These are phyloP conservation scores for Colletotrichum endophyticum DNA, from an alignment of 2,329 filamentous ascomycete species.

Conservation along the genomic window DNA sequence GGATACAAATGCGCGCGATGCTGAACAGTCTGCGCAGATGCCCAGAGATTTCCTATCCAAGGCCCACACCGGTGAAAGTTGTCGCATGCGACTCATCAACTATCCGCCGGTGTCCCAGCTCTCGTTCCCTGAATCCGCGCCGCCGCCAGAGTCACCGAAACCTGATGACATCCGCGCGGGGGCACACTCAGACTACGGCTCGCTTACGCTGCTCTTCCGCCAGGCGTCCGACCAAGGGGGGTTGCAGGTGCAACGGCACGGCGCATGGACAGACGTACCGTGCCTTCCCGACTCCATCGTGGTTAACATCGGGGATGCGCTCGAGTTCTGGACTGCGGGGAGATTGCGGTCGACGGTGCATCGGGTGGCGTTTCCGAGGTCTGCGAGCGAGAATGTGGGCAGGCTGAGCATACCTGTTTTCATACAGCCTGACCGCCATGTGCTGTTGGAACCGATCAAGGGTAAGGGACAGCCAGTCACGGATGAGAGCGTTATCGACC, in stretches of 20 bases:
- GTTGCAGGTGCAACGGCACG: conserved; percentile 76
- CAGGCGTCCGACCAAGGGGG: conserved; percentile 76
- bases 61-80: conserved; percentile 51
- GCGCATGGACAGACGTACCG: conserved; percentile 49
- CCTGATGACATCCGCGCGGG: conserved; percentile 79
- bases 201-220: conserved; percentile 80
- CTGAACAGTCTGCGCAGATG: conserved; percentile 18
- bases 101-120: conserved; percentile 74
- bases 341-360: conserved; percentile 88
- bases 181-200: conserved; percentile 88
- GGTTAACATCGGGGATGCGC: conserved; percentile 74
- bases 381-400: conserved; percentile 13
- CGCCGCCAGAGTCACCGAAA: conserved; percentile 31
- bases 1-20: not conserved
- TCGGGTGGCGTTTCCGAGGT: conserved; percentile 73
- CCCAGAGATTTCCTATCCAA: conserved; percentile 57
- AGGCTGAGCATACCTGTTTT: conserved; percentile 21
- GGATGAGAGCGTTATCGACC: not conserved
- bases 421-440: conserved; percentile 19
- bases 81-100: conserved; percentile 50
- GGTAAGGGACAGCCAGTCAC: not conserved
- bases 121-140: conserved; percentile 47
- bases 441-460: conserved; percentile 12
- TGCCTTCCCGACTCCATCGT: conserved; percentile 59
- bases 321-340: conserved; percentile 90